Conservation (phyloP, 768 basidiomycete genomes). For the Hirschioporus abietinus region DNA sequence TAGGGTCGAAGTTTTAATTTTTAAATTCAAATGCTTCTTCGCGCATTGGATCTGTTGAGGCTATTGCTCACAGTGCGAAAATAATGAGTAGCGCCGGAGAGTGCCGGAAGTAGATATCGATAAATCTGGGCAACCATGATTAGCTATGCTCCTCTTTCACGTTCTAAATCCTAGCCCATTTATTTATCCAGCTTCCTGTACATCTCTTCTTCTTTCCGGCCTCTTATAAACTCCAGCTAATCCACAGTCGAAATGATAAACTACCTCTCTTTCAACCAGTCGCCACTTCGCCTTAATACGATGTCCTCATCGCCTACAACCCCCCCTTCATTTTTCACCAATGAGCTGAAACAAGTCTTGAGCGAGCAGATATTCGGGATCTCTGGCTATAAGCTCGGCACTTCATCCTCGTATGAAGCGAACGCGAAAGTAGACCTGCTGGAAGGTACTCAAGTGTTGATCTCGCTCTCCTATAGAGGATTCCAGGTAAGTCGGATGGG, state of each 20-base stretch:
- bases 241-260: not conserved
- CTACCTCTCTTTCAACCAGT: not conserved
- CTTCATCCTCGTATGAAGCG: not conserved
- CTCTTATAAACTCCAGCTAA: not conserved
- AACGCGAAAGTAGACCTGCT: not conserved
- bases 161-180: not conserved
- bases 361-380: constrained; percentile 1
- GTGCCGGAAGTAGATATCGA: not conserved
- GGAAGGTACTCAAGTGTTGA: not conserved
- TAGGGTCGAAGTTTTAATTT: not conserved
- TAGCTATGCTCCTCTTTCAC: not conserved
- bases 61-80: not conserved
- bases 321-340: not conserved
- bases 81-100: not conserved
- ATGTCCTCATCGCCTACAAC: not conserved
- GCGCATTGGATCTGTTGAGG: not conserved
- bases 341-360: constrained; percentile 1
- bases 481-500: constrained; percentile 1
- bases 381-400: not conserved
- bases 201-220: not conserved
- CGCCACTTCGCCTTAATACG: not conserved
- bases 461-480: not conserved
- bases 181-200: not conserved
- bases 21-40: not conserved
- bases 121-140: not conserved